A percentile compares a stretch with the other conserved stretches of the same genome.
Conservation (phyloP, 495 filamentous ascomycete species). For the Sabuloglossum arenarium region DNA sequence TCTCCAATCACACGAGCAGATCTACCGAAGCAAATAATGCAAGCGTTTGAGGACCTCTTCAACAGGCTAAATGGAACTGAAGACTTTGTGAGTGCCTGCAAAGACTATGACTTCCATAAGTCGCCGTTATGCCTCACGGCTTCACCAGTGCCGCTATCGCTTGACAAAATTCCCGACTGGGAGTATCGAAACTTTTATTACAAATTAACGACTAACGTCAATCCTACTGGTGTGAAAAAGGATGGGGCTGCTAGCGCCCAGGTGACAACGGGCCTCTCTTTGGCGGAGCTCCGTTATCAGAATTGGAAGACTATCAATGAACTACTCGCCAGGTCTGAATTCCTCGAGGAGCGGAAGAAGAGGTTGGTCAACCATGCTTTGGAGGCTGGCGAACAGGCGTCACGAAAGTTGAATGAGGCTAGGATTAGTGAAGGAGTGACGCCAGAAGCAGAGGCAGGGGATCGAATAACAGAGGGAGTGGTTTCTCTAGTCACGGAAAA, state of each 20-base stretch:
- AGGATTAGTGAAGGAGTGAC: too few species aligned
- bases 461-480: background rate
- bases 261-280: background rate
- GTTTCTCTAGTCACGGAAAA: background rate
- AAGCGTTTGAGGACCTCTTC: background rate
- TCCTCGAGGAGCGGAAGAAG: background rate
- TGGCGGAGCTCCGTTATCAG: background rate
- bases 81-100: background rate
- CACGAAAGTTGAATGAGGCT: background rate
- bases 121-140: background rate
- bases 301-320: conserved; percentile 3
- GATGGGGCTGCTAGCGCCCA: background rate
- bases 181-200: background rate
- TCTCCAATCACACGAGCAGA: background rate
- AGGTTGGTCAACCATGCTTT: background rate
- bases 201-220: background rate
- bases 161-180: background rate
- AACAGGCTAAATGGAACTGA: background rate
- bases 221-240: background rate
- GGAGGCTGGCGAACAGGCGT: background rate
- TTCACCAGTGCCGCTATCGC: background rate
- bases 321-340: background rate
- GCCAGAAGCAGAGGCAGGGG: background rate
- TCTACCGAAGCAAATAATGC: background rate
- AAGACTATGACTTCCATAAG: background rate